phyloP scores from a whole-genome alignment of 2,329 filamentous ascomycete species.

The Remersonia thermophila region DNA sequence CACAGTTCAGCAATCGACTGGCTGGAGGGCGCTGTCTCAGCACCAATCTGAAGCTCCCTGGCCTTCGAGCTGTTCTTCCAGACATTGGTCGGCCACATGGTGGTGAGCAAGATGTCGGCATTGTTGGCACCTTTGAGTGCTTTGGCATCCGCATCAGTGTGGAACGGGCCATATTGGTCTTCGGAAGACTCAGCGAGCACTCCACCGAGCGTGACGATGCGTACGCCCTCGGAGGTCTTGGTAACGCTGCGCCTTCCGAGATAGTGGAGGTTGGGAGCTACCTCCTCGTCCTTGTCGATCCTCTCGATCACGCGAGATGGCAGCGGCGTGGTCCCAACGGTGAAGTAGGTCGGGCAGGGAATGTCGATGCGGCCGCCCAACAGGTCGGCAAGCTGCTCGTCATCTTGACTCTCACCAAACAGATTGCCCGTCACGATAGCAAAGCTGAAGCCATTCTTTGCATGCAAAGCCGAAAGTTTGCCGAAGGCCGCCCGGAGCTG shows the following conservation, averaged over 20 bases:
- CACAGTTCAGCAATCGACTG: constrained; percentile 68
- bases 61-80: constrained; percentile 54
- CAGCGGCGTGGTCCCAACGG: constrained; percentile 60
- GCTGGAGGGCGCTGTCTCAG: constrained; percentile 40
- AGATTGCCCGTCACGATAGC: constrained; percentile 76
- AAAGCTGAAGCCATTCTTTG: constrained; percentile 80
- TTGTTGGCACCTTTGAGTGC: constrained; percentile 61
- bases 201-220: constrained; percentile 71
- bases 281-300: constrained; percentile 57
- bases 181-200: constrained; percentile 51
- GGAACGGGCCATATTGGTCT: constrained; percentile 64
- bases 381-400: constrained; percentile 48
- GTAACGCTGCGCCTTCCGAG: constrained; percentile 77
- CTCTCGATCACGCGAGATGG: constrained; percentile 59
- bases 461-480: constrained; percentile 68
- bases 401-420: constrained; percentile 52
- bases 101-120: constrained; percentile 78
- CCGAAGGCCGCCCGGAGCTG: constrained; percentile 62
- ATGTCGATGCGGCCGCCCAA: constrained; percentile 61
- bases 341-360: constrained; percentile 83
- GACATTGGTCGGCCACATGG: constrained; percentile 70
- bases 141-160: constrained; percentile 65
- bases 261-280: constrained; percentile 85
- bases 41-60: constrained; percentile 37
- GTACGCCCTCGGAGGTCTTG: constrained; percentile 80